These are phyloP conservation scores for Fusarium armeniacum DNA, from an alignment of 2,329 filamentous ascomycete species.

Conservation along the genomic window DNA sequence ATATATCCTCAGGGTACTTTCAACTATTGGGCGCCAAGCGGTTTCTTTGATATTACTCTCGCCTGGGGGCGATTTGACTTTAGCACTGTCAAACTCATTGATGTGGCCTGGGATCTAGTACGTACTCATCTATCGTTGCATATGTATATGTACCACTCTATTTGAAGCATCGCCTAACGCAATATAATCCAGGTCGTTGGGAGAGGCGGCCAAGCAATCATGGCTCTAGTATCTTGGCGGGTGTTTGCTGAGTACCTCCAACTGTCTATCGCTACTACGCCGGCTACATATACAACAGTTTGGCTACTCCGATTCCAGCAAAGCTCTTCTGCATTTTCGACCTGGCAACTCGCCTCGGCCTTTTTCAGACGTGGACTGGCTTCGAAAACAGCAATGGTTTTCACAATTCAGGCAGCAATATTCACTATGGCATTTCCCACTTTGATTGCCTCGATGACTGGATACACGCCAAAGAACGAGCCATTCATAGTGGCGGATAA, in stretches of 20 bases:
- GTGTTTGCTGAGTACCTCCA: slow-evolving; percentile 20
- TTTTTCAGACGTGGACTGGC: neutral
- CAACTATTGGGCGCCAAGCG: neutral
- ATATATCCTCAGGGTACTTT: neutral
- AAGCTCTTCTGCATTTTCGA: neutral
- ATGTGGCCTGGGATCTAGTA: neutral
- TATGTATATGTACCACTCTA: neutral
- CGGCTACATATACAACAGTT: slow-evolving; percentile 3
- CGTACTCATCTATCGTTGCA: neutral
- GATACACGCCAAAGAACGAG: neutral
- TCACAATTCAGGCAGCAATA: neutral
- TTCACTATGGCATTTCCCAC: neutral
- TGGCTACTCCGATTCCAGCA: slow-evolving; percentile 15
- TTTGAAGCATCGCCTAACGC: neutral
- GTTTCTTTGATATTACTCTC: neutral
- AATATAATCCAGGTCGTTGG: slow-evolving; percentile 18
- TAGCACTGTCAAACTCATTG: neutral
- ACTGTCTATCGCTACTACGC: slow-evolving; percentile 8
- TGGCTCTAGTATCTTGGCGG: slow-evolving; percentile 12
- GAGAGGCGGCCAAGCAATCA: slow-evolving; percentile 4
- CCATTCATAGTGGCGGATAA: neutral
- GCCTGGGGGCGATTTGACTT: neutral
- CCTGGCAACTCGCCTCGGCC: neutral
- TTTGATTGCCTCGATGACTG: neutral
- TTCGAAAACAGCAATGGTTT: neutral